Evolutionary conservation across 495 filamentous ascomycete species (phyloP).

Genomic region (Bombardia bombarda): DNA sequence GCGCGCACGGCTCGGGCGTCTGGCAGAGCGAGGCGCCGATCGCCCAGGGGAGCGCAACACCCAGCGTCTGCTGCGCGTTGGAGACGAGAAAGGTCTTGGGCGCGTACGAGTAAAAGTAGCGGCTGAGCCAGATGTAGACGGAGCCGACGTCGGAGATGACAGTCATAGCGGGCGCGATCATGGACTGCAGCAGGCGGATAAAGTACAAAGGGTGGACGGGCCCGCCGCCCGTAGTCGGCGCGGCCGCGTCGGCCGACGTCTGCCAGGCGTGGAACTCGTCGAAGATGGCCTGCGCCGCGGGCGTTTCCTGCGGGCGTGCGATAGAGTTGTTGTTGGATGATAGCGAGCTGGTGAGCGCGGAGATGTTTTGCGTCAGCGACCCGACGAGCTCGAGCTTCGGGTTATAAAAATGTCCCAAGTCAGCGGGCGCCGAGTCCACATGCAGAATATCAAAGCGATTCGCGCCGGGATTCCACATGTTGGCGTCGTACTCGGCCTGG

Average conservation of each 20-base stretch:
- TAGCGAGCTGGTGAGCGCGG: conserved; percentile 14
- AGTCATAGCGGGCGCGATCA: conserved; percentile 18
- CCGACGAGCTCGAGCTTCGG: conserved; percentile 27
- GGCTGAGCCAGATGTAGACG: conserved; percentile 34
- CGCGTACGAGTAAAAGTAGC: conserved; percentile 29
- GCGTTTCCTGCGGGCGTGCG: conserved; percentile 14
- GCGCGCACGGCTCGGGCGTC: conserved; percentile 14
- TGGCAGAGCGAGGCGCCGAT: conserved; percentile 29
- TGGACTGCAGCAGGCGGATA: conserved; percentile 23
- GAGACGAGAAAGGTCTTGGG: conserved; percentile 28
- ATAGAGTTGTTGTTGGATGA: conserved; percentile 2
- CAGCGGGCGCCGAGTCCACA: conserved; percentile 23
- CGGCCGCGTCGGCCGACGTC: conserved; percentile 3
- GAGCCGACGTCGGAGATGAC: conserved; percentile 29
- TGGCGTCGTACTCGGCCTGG: conserved; percentile 30
- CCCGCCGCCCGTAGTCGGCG: conserved; percentile 4
- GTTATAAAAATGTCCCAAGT: conserved; percentile 23
- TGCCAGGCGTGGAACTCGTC: conserved; percentile 18
- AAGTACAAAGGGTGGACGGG: conserved; percentile 30
- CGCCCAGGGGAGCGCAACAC: conserved; percentile 32
- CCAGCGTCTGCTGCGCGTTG: conserved; percentile 34
- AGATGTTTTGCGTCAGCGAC: conserved; percentile 19
- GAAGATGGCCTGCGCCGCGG: conserved; percentile 10
- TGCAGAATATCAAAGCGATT: conserved; percentile 23
- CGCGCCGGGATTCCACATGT: conserved; percentile 24